These are phyloP conservation scores for Blastocystis sp. DNA, from an alignment of 352 stramenopile species.

Conservation along the genomic window DNA sequence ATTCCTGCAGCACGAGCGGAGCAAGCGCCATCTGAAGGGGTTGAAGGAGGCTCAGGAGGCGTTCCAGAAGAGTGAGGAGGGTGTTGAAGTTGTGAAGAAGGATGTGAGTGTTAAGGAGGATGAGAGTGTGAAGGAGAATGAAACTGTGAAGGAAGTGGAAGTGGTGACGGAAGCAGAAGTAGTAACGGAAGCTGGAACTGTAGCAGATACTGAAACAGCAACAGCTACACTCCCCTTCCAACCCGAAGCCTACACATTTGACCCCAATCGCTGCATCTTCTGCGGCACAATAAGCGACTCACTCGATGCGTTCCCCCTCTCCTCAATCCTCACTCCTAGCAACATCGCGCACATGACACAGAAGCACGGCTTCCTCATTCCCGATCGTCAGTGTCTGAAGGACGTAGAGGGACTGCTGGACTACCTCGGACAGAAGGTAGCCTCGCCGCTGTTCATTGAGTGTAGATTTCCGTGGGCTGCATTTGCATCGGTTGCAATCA, in stretches of 20 bases:
- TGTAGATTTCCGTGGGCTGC: slow-evolving; percentile 86
- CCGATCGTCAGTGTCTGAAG: slow-evolving; percentile 84
- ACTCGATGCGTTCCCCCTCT: slow-evolving; percentile 15
- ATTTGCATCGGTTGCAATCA: slow-evolving; percentile 81
- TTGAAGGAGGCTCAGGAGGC: slow-evolving; percentile 78
- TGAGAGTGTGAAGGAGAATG: neutral
- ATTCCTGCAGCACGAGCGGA: slow-evolving; percentile 81
- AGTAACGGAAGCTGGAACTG: neutral
- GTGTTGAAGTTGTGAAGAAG: slow-evolving; percentile 64
- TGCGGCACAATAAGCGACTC: slow-evolving; percentile 28
- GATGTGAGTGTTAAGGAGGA: neutral
- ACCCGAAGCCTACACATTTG: slow-evolving; percentile 56
- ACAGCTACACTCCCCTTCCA: neutral
- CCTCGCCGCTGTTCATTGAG: slow-evolving; percentile 75
- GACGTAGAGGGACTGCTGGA: slow-evolving; percentile 81
- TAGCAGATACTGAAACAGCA: neutral
- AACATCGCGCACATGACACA: slow-evolving; percentile 79
- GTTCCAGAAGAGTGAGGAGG: slow-evolving; percentile 74
- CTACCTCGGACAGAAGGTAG: slow-evolving; percentile 85
- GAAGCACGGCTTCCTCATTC: slow-evolving; percentile 87
- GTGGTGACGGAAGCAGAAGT: neutral
- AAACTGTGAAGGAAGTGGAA: neutral
- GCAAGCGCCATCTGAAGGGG: slow-evolving; percentile 83
- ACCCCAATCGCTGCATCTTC: slow-evolving; percentile 54
- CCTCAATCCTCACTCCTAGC: slow-evolving; percentile 54